Conservation (phyloP, 331 rosid species). For the Spiraea crenata region DNA sequence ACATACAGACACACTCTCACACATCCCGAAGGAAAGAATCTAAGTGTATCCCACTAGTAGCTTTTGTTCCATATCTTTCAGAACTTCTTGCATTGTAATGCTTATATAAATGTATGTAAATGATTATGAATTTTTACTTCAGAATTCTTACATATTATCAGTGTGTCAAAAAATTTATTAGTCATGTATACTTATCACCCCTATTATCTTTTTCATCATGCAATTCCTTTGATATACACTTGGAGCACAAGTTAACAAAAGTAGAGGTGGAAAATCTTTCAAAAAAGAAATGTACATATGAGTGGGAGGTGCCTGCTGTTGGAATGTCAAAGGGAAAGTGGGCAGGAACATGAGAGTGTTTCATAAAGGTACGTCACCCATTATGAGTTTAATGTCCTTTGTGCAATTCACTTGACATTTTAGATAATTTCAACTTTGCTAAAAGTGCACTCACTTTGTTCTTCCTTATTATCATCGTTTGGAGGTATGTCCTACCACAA, state of each 20-base stretch:
- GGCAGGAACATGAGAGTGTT: conserved; percentile 76
- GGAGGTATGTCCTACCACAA: no score
- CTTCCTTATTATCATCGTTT: no score
- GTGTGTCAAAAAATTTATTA: not conserved
- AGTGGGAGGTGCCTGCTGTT: conserved; percentile 70
- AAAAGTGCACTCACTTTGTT: not conserved
- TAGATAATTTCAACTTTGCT: not conserved
- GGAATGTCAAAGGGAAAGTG: conserved; percentile 80
- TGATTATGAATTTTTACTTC: not conserved
- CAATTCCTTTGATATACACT: conserved; percentile 66
- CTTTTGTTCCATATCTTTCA: not conserved
- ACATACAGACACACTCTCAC: no score
- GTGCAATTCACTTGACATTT: not conserved
- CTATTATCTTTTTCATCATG: conserved; percentile 23
- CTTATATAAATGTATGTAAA: not conserved
- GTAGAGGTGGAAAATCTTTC: conserved; percentile 54
- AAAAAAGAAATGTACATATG: conserved; percentile 47
- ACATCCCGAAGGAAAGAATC: no score
- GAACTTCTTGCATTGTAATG: not conserved
- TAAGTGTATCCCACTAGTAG: not conserved
- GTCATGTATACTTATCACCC: no score
- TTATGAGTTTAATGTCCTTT: not conserved
- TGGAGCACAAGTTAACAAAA: conserved; percentile 59
- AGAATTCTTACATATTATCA: not conserved
- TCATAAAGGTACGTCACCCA: conserved; percentile 53